phyloP scores from a whole-genome alignment of 495 filamentous ascomycete species.

The Penicillium paradoxum region DNA sequence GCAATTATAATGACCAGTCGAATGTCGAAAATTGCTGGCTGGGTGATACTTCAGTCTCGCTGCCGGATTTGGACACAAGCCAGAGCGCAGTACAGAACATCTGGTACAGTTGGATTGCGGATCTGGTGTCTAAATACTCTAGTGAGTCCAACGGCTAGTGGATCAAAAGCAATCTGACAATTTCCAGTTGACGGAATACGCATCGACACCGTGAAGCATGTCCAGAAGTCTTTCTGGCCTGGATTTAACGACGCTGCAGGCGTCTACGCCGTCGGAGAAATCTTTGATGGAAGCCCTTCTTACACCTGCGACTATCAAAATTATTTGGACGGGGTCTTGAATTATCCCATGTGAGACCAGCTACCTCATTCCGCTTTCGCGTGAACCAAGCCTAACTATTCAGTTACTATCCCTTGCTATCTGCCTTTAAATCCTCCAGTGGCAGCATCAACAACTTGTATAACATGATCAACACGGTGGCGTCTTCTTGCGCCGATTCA shows the following conservation, averaged over 20 bases:
- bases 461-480: constrained; percentile 53
- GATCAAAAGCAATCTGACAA: not conserved
- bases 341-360: constrained; percentile 50
- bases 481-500: constrained; percentile 51
- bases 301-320: constrained; percentile 64
- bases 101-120: constrained; percentile 61
- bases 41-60: constrained; percentile 54
- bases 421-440: constrained; percentile 55
- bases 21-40: constrained; percentile 57
- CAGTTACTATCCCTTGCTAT: constrained; percentile 52
- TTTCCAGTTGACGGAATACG: constrained; percentile 65
- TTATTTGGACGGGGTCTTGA: constrained; percentile 56
- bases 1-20: constrained; percentile 54
- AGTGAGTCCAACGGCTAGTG: constrained; percentile 25
- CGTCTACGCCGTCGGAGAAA: constrained; percentile 67
- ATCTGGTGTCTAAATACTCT: constrained; percentile 60
- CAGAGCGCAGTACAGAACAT: constrained; percentile 49
- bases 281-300: constrained; percentile 55
- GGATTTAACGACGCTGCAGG: constrained; percentile 60
- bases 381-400: not conserved
- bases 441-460: constrained; percentile 57
- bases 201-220: constrained; percentile 73
- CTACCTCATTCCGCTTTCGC: too few relatives aligned
- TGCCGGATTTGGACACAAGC: constrained; percentile 67
- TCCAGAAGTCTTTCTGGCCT: constrained; percentile 65